These are phyloP conservation scores for Scutellaria minor DNA, from an alignment of 257 asterid genomes.

Conservation along the genomic window DNA sequence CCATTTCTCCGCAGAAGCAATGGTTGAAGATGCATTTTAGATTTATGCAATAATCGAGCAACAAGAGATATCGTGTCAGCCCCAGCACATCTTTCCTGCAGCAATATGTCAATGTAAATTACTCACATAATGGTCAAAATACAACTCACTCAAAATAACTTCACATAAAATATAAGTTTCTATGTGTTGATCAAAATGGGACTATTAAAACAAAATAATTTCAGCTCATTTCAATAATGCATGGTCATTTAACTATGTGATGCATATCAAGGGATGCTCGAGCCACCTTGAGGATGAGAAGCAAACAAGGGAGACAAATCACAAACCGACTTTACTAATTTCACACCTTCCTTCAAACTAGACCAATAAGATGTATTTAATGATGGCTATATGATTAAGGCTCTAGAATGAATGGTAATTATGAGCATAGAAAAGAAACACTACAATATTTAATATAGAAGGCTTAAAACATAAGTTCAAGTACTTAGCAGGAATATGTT, in stretches of 20 bases:
- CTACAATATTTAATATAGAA: not conserved
- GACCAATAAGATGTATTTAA: slow-evolving; percentile 21
- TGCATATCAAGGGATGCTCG: slow-evolving; percentile 17
- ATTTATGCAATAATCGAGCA: slow-evolving; percentile 93
- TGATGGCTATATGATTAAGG: slow-evolving; percentile 16
- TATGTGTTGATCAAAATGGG: slow-evolving; percentile 15
- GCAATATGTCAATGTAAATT: slow-evolving; percentile 42
- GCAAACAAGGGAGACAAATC: slow-evolving; percentile 10
- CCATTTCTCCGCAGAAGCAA: slow-evolving; percentile 83
- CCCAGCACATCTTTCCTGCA: slow-evolving; percentile 99
- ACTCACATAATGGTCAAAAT: slow-evolving; percentile 35
- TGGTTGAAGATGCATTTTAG: slow-evolving; percentile 86
- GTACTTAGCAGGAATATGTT: slow-evolving; percentile 8
- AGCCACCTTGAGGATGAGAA: not conserved
- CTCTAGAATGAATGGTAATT: slow-evolving; percentile 32
- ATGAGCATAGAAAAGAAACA: slow-evolving; percentile 12
- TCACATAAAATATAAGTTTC: slow-evolving; percentile 2
- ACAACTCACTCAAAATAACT: slow-evolving; percentile 27
- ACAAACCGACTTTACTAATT: slow-evolving; percentile 1
- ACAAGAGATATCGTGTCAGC: slow-evolving; percentile 88
- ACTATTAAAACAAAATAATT: slow-evolving; percentile 10
- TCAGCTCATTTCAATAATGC: slow-evolving; percentile 1
- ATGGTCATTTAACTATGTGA: slow-evolving; percentile 1
- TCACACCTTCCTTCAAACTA: slow-evolving; percentile 12
- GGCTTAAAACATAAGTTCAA: not conserved